Evolutionary conservation across 2,329 filamentous ascomycete genomes (phyloP), one percentile per base, ranked within the genome.

Genomic region (Cladosporium sp.): DNA sequence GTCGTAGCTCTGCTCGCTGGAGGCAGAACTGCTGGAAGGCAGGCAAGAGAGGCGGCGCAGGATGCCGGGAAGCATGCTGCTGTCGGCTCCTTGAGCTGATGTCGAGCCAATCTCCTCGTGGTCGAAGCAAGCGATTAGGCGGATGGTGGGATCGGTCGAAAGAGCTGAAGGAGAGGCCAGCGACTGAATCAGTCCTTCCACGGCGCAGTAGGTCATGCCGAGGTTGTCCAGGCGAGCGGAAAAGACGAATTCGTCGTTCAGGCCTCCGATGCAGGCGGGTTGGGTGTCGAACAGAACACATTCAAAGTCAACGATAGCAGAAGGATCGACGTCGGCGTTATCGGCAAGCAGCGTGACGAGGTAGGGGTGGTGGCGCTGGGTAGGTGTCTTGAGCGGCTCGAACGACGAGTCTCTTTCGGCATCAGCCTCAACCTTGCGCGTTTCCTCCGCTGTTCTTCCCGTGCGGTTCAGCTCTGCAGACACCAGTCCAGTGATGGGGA

Each of bases 281-380:
- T 98, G 93, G 9, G 90, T 95, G 69, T 98, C 93, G 72, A 95
- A 98, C 40, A 98, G 83, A n/a, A 96, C 82, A 63, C 96, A 82
- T 74, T 98, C 93, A 63, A 98, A 98, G 72, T 98, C 93, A 45
- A 93, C 75, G 14, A 98, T 80, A 55, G 91, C 83, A 3, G 82
- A 75, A 0, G 86, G 78, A 14, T 81, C 72, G 33, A 87, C 85
- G 6, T 81, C 86, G 2, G 87, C 86, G 65, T 95, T 84, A 34
- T 84, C 77, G 31, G 93, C 91, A 59, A 98, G 85, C 42, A 95
- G 77, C 56, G 95, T 84, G 54, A 98, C 79, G 54, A 98, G 77
- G 63, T 87, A 87, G 3, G 92, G 84, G 70, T 97, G 92, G 70
- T 98, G 93, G 55, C 93, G 84, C 67, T 95, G 84, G 0, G 80